phyloP scores from a whole-genome alignment of 345 rosid species.

The Schrenkiella parvula region DNA sequence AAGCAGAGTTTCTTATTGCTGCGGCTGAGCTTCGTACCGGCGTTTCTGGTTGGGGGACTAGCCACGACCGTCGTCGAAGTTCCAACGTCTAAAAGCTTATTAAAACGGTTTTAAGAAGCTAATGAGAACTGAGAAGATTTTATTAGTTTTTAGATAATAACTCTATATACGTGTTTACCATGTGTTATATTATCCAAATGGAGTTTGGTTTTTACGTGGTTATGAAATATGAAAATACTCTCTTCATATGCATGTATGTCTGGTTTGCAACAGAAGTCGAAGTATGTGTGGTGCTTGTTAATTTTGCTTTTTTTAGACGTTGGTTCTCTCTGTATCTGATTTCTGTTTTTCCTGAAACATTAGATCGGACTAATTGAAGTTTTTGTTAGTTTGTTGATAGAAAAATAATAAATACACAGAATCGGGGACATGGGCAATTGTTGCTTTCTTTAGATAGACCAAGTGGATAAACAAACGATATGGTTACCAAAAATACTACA shows the following conservation, averaged over 20 bases:
- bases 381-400: constrained; percentile 3
- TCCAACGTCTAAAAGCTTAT: constrained; percentile 8
- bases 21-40: constrained; percentile 75
- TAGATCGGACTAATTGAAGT: background rate
- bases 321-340: background rate
- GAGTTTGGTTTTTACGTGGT: constrained; percentile 30
- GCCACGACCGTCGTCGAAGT: constrained; percentile 42
- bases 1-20: constrained; percentile 64
- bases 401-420: background rate
- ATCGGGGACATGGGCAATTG: constrained; percentile 7
- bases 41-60: constrained; percentile 54
- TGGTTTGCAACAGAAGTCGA: background rate
- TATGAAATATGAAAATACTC: background rate
- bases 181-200: constrained; percentile 17
- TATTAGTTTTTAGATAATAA: background rate
- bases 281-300: background rate
- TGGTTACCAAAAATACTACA: background rate
- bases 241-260: background rate
- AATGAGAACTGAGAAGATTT: background rate
- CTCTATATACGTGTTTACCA: constrained; percentile 15
- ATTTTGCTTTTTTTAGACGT: background rate
- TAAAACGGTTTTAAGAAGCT: background rate
- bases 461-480: background rate
- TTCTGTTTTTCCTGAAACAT: too few relatives aligned
- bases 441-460: constrained; percentile 6